These are phyloP conservation scores for Clarireedia sp. DNA, from an alignment of 2,329 filamentous ascomycete genomes.

Conservation along the genomic window DNA sequence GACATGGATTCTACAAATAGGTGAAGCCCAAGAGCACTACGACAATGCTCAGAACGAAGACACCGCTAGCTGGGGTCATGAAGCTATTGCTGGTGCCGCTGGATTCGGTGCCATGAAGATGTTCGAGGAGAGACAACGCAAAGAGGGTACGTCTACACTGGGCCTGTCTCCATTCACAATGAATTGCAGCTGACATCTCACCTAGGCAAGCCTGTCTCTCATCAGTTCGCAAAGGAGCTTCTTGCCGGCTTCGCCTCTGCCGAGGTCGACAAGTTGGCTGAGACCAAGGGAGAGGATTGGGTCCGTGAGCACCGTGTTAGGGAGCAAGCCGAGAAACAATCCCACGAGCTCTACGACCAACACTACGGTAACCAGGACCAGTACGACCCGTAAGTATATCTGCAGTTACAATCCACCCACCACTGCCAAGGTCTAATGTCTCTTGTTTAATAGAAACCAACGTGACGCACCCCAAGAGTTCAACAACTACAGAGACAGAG, in stretches of 20 bases:
- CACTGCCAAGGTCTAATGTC: not conserved
- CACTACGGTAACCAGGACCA: constrained; percentile 49
- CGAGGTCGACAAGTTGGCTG: constrained; percentile 68
- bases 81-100: constrained; percentile 67
- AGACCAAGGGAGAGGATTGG: constrained; percentile 59
- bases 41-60: constrained; percentile 39
- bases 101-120: constrained; percentile 75
- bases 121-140: constrained; percentile 68
- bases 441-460: constrained; percentile 18
- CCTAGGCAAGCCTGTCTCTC: constrained; percentile 60
- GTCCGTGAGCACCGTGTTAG: constrained; percentile 35
- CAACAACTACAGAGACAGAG: constrained; percentile 13
- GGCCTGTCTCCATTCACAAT: not conserved
- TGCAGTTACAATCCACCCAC: not conserved
- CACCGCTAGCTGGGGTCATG: constrained; percentile 60
- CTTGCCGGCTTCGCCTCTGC: constrained; percentile 64
- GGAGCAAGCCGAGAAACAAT: constrained; percentile 50
- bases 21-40: constrained; percentile 36
- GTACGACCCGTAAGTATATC: constrained; percentile 46
- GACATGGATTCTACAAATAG: constrained; percentile 22
- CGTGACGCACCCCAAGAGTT: constrained; percentile 28
- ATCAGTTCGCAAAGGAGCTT: constrained; percentile 71
- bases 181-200: not conserved
- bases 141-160: constrained; percentile 44
- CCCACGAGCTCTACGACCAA: constrained; percentile 52